A percentile compares a stretch with the other conserved stretches of the same genome.
Conservation (phyloP, 1,139 yeast species). For the Pneumocystis canis region DNA sequence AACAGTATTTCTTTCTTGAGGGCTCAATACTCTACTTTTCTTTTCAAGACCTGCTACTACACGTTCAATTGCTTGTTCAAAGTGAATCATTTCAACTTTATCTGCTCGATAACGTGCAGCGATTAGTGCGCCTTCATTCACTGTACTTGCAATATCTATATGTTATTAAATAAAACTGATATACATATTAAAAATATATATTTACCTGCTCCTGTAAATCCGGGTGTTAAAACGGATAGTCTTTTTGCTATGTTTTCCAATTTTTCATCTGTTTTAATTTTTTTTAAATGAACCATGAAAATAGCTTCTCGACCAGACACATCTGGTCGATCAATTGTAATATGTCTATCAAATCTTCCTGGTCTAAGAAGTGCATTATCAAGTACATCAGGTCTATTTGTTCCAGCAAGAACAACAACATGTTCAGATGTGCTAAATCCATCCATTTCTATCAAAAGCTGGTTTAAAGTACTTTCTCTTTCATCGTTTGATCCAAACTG, state of each 20-base stretch:
- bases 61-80: conserved; percentile 91
- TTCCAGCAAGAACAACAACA: conserved; percentile 93
- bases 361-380: conserved; percentile 91
- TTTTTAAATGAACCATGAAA: conserved; percentile 66
- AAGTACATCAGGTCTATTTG: conserved; percentile 84
- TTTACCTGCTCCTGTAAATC: conserved; percentile 75
- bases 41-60: conserved; percentile 93
- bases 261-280: conserved; percentile 41
- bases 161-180: not conserved
- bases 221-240: conserved; percentile 90
- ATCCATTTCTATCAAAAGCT: conserved; percentile 92
- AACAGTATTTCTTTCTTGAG: conserved; percentile 73
- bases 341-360: conserved; percentile 91
- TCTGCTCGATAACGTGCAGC: conserved; percentile 75
- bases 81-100: conserved; percentile 59
- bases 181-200: not conserved
- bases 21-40: conserved; percentile 66
- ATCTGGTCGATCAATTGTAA: conserved; percentile 82
- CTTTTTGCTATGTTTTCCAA: conserved; percentile 57
- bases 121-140: conserved; percentile 91
- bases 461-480: conserved; percentile 90
- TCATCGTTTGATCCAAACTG: conserved; percentile 68
- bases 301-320: conserved; percentile 86
- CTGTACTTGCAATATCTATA: conserved; percentile 78
- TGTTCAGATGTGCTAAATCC: conserved; percentile 84